These are phyloP conservation scores for Petunia hybrid DNA, from an alignment of 305 asterid genomes.

Conservation along the genomic window DNA sequence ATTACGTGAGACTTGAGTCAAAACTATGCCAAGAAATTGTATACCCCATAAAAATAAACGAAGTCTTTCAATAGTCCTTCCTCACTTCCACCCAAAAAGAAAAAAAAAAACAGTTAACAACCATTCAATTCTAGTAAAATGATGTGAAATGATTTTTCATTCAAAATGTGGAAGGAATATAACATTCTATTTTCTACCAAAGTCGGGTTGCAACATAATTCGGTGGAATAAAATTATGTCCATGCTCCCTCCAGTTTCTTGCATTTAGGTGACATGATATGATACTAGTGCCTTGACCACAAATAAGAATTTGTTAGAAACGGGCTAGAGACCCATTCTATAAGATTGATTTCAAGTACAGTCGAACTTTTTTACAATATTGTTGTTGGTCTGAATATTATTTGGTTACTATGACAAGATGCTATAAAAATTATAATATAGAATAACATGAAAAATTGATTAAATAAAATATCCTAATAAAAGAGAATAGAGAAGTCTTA, in stretches of 20 bases:
- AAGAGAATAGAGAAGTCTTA: too few species aligned
- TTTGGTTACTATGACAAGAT: too few species aligned
- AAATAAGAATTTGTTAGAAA: not conserved
- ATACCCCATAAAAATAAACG: not conserved
- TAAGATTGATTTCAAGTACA: too few species aligned
- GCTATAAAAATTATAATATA: too few species aligned
- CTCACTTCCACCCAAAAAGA: not conserved
- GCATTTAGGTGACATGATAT: conserved; percentile 30
- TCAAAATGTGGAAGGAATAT: not conserved
- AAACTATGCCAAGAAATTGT: too few species aligned
- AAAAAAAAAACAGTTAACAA: not conserved
- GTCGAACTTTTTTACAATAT: too few species aligned
- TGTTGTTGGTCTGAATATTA: too few species aligned
- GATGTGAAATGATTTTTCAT: not conserved
- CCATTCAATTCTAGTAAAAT: conserved; percentile 2
- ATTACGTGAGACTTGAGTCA: too few species aligned
- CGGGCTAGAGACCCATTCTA: not conserved
- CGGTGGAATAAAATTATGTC: conserved; percentile 21
- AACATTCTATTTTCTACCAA: not conserved
- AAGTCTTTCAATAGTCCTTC: not conserved
- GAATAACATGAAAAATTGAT: too few species aligned
- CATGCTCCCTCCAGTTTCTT: conserved; percentile 13
- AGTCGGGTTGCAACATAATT: not conserved
- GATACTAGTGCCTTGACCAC: conserved; percentile 28
- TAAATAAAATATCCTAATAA: too few species aligned